Percentiles rank a stretch among this genome's conserved stretches.
Evolutionary conservation across 2,329 filamentous ascomycete genomes (phyloP).

Genomic region (Penicillium frequentans): DNA sequence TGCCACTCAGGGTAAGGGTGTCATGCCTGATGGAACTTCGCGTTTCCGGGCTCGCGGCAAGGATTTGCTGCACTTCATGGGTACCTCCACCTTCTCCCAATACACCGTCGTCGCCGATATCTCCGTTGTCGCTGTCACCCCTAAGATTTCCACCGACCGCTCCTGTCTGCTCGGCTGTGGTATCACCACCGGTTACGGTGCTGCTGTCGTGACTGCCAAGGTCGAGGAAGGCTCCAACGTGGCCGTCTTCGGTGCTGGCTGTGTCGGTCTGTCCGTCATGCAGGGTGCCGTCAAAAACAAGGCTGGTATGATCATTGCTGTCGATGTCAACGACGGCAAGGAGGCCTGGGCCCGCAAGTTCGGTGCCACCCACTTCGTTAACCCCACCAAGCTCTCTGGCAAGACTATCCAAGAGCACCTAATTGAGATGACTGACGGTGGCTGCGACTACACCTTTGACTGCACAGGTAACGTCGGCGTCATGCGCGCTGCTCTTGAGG

Average conservation of each 20-base stretch:
- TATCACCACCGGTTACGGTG: slow-evolving; percentile 98
- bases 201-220: slow-evolving; percentile 87
- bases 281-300: slow-evolving; percentile 88
- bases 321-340: slow-evolving; percentile 84
- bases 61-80: slow-evolving; percentile 98
- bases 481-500: slow-evolving; percentile 93
- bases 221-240: slow-evolving; percentile 88
- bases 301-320: slow-evolving; percentile 63
- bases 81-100: slow-evolving; percentile 96
- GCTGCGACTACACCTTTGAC: slow-evolving; percentile 98
- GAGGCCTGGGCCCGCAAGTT: slow-evolving; percentile 93
- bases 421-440: slow-evolving; percentile 96
- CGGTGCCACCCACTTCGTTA: slow-evolving; percentile 94
- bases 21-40: slow-evolving; percentile 96
- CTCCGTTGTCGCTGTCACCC: slow-evolving; percentile 90
- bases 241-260: slow-evolving; percentile 92
- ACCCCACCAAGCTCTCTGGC: slow-evolving; percentile 72
- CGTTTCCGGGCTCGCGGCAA: slow-evolving; percentile 95
- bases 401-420: slow-evolving; percentile 89
- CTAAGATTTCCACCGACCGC: slow-evolving; percentile 89
- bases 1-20: slow-evolving; percentile 89
- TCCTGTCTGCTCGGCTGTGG: slow-evolving; percentile 95
- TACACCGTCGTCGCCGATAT: slow-evolving; percentile 99
- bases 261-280: slow-evolving; percentile 91
- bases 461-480: slow-evolving; percentile 97